Base-by-base conservation (phyloP, 352 stramenopile species). In the Globisporangium cederbergense region DNA sequence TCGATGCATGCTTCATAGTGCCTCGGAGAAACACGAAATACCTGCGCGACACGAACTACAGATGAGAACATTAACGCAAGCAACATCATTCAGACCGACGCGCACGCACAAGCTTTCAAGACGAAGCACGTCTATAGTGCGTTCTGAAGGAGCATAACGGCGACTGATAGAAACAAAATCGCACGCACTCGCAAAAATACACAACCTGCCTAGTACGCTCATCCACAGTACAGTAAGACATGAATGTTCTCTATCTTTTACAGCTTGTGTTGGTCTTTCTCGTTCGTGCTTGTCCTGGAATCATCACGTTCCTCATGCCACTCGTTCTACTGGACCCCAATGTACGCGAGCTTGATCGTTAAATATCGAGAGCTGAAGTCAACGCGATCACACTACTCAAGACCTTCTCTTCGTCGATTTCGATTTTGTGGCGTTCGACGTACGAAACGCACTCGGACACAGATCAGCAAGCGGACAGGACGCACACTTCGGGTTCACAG, bases 401-500 rank as follows among this genome's bases (percentile, higher is more conserved):
- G 50, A 14, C 10, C 9, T 9, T 25, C 36, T 32, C 28, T 25
- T 53, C 38, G 1, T 61, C 50, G 4, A 68, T 49, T 22, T 75
- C 71, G 60, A 76, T 76, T 42, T 61, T 25, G 34, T 61, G 13
- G n/a, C 16, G n/a, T 13, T 61, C 22, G 40, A 8, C 4, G 28
- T 49, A 38, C 40, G 55, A 61, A 61, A 61, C 34, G 79, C 79
- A 54, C 80, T 90, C 11, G 82, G 84, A 69, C 84, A 93, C 10
- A 66, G 59, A 11, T 66, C 40, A 51, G 74, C 72, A 34, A 93
- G 58, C 4, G 81, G 78, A 65, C 85, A 93, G 4, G 72, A 65
- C 2, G 64, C 75, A 20, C 85, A 93, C 4, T 79, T 80, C 3
- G 85, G 85, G 20, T 75, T 66, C 25, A 77, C 73, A 1, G 85